These are phyloP conservation scores for Candida chilensis DNA, from an alignment of 805 yeast species.

Conservation along the genomic window DNA sequence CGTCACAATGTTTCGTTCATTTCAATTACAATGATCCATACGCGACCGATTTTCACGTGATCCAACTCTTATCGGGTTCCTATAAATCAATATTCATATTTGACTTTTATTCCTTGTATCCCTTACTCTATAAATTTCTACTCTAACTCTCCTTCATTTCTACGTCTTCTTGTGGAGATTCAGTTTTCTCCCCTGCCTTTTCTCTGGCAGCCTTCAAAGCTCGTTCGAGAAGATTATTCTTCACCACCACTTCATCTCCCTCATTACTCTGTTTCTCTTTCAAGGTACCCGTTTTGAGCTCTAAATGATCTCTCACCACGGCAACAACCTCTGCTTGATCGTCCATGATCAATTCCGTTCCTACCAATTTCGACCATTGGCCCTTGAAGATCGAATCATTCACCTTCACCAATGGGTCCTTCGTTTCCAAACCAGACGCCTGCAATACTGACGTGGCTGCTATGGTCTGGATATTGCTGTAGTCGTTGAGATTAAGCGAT, in stretches of 20 bases:
- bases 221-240: too few relatives aligned
- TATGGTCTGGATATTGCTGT: neutral
- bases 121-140: neutral
- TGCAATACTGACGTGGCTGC: constrained; percentile 21
- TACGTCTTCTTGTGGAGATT: too few relatives aligned
- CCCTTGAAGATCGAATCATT: constrained; percentile 62
- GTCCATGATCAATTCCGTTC: constrained; percentile 40
- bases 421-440: constrained; percentile 44
- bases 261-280: constrained; percentile 2
- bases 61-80: too few relatives aligned
- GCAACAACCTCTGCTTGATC: constrained; percentile 3
- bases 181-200: too few relatives aligned
- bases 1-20: too few relatives aligned
- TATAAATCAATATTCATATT: too few relatives aligned
- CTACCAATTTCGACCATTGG: constrained; percentile 67
- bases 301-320: too few relatives aligned
- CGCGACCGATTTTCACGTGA: too few relatives aligned
- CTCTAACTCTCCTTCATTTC: too few relatives aligned
- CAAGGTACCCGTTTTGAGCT: neutral
- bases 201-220: too few relatives aligned
- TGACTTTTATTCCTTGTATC: neutral
- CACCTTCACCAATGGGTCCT: constrained; percentile 46
- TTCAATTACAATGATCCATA: too few relatives aligned
- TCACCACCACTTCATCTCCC: too few relatives aligned
- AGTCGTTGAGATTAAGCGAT: neutral